Evolutionary conservation across 257 asterid species (phyloP).

Genomic region (Cruciata laevipes): DNA sequence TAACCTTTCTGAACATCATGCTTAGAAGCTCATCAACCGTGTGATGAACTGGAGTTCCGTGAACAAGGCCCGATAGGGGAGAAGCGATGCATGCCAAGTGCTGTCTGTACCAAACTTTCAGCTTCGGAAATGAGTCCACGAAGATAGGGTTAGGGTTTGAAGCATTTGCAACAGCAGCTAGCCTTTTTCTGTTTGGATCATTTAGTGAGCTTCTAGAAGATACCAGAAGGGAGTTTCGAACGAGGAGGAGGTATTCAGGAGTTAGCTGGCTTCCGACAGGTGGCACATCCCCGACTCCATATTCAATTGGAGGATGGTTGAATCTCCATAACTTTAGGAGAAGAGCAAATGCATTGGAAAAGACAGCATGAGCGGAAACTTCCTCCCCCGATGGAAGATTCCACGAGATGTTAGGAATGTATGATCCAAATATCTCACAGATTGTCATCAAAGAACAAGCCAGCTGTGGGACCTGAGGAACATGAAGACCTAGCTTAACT

Average conservation of each 20-base stretch:
- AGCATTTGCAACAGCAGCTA: conserved; percentile 62
- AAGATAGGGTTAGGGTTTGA: conserved; percentile 70
- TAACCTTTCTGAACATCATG: conserved; percentile 81
- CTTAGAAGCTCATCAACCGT: conserved; percentile 67
- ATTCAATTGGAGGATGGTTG: conserved; percentile 87
- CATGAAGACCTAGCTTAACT: background rate
- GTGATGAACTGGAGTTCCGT: conserved; percentile 73
- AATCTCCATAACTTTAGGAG: conserved; percentile 91
- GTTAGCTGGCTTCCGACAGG: conserved; percentile 92
- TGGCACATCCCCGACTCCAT: conserved; percentile 90
- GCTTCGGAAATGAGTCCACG: conserved; percentile 90
- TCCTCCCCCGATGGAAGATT: conserved; percentile 65
- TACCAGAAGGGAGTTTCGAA: conserved; percentile 70
- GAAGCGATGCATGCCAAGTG: conserved; percentile 92
- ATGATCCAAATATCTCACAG: conserved; percentile 90
- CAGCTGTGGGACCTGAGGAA: conserved; percentile 86
- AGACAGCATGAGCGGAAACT: conserved; percentile 74
- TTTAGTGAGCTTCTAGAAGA: conserved; percentile 48
- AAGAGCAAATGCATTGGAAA: conserved; percentile 94
- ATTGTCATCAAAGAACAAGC: conserved; percentile 86
- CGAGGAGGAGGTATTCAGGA: conserved; percentile 78
- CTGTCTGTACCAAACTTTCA: conserved; percentile 94
- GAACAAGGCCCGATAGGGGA: conserved; percentile 78
- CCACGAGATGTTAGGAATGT: conserved; percentile 68
- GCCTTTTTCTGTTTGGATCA: conserved; percentile 76